Percentiles rank a stretch among this genome's conserved stretches.
phyloP scores from a whole-genome alignment of 2,329 filamentous ascomycete genomes.

The Pestalotiopsis fici region DNA sequence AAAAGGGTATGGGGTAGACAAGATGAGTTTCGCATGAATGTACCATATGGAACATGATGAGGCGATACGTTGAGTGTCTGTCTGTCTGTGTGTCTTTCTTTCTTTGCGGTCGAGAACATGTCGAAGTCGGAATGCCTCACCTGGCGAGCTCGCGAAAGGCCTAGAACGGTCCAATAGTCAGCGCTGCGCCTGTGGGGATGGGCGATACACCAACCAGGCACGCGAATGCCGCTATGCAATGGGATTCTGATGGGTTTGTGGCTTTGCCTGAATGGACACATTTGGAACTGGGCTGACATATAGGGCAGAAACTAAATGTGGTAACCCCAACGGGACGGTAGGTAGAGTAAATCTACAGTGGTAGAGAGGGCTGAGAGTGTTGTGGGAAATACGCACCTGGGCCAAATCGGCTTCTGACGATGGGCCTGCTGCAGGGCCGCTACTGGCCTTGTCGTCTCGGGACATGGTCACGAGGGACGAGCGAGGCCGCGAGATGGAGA shows the following conservation, averaged over 20 bases:
- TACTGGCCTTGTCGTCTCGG: background rate
- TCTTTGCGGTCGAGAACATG: background rate
- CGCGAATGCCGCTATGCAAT: background rate
- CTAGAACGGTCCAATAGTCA: constrained; percentile 21
- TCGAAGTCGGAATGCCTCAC: constrained; percentile 17
- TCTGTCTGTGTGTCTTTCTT: too few species aligned
- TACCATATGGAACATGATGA: background rate
- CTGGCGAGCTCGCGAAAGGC: constrained; percentile 32
- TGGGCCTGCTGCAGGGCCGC: background rate
- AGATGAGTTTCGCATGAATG: too few species aligned
- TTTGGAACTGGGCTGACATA: background rate
- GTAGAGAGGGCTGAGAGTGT: background rate
- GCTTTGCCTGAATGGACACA: background rate
- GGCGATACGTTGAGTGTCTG: background rate
- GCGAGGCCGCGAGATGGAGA: background rate
- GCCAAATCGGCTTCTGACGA: constrained; percentile 12
- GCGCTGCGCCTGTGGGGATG: background rate
- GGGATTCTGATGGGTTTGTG: background rate
- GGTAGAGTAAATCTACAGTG: background rate
- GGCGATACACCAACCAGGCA: background rate
- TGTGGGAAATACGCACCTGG: constrained; percentile 7
- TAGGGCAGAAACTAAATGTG: background rate
- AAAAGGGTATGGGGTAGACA: background rate
- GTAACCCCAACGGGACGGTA: background rate
- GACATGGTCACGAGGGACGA: background rate